Evolutionary conservation across 371 early-diverging fungal species (phyloP).

Genomic region (Mortierella sp.): DNA sequence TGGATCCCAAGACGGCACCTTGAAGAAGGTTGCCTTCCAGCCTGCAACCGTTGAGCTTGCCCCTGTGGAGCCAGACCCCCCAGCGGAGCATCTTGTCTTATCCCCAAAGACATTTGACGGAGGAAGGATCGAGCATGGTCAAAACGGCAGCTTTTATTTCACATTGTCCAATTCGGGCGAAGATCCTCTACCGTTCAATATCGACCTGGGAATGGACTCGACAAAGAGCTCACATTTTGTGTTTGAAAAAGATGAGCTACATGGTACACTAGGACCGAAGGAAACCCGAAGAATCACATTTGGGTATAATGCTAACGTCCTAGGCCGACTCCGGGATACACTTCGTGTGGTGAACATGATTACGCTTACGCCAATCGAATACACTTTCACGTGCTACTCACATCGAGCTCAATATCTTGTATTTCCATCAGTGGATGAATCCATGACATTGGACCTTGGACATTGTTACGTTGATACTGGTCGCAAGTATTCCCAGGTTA

Average conservation of each 20-base stretch:
- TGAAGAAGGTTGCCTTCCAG: background rate
- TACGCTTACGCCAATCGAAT: slow-evolving; percentile 57
- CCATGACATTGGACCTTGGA: slow-evolving; percentile 81
- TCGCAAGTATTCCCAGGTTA: slow-evolving; percentile 82
- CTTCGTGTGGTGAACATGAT: slow-evolving; percentile 61
- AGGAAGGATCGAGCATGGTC: slow-evolving; percentile 70
- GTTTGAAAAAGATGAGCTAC: slow-evolving; percentile 48
- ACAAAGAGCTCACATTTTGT: slow-evolving; percentile 33
- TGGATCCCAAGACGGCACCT: background rate
- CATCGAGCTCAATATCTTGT: slow-evolving; percentile 69
- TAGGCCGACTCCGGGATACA: slow-evolving; percentile 69
- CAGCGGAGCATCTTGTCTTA: slow-evolving; percentile 54
- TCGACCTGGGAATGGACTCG: slow-evolving; percentile 30
- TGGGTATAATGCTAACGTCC: slow-evolving; percentile 59
- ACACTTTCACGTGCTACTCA: slow-evolving; percentile 71
- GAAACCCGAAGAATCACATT: slow-evolving; percentile 76
- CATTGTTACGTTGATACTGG: slow-evolving; percentile 86
- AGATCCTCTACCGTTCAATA: slow-evolving; percentile 57
- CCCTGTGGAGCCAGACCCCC: slow-evolving; percentile 11
- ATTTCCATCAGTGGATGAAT: slow-evolving; percentile 73
- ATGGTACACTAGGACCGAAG: slow-evolving; percentile 58
- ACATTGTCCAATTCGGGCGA: slow-evolving; percentile 66
- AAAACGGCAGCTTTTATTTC: slow-evolving; percentile 68
- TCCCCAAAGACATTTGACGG: slow-evolving; percentile 69
- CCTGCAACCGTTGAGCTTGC: background rate